Base-by-base conservation (phyloP, 768 basidiomycete genomes). In the Boletus reticulatus region DNA sequence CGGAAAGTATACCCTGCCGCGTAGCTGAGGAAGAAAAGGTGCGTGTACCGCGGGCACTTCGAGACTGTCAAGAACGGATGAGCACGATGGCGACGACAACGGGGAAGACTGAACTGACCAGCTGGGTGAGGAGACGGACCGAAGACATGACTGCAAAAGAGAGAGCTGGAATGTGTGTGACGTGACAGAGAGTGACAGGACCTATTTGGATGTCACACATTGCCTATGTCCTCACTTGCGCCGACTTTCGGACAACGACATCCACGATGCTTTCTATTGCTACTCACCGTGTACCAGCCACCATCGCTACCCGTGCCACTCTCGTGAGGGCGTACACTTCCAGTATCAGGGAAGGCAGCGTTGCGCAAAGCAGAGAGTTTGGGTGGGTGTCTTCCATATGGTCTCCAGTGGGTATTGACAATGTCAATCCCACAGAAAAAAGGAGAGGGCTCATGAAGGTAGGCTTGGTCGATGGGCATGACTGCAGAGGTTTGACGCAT, bases 371-470 rank as follows among this genome's bases (percentile, higher is more conserved):
- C 53, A 80, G 71, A 67, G 82, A 77, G 49, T 89, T 89, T 74
- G 78, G 77, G 88, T 87, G 62, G 52, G 79, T 57, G 19, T 44
- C 8, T 24, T 22, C 17, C 16, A 16, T 13, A 19, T 16, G 13
- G 3, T 43, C 24, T 36, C n/a, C 4, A 17, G 24, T n/a, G 6
- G 6, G 11, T 4, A 16, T 37, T 11, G 34, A 34, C 16, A 22
- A 29, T 52, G 22, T 67, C 31, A 14, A 10, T 7, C 22, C 12
- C 24, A n/a, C 68, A 90, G 88, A 64, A 83, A 83, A 72, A 89
- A 82, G 71, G 88, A 89, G 70, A 84, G 80, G 66, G 88, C 87
- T 19, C 80, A 87, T 49, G 88, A 90, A 73, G 78, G 81, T 77
- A 16, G 43, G 56, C 34, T 63, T 22, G 54, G 67, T 12, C 14